Base-by-base conservation (phyloP, 192 early-diverging fungal genomes). In the Entomortierella beljakovae region DNA sequence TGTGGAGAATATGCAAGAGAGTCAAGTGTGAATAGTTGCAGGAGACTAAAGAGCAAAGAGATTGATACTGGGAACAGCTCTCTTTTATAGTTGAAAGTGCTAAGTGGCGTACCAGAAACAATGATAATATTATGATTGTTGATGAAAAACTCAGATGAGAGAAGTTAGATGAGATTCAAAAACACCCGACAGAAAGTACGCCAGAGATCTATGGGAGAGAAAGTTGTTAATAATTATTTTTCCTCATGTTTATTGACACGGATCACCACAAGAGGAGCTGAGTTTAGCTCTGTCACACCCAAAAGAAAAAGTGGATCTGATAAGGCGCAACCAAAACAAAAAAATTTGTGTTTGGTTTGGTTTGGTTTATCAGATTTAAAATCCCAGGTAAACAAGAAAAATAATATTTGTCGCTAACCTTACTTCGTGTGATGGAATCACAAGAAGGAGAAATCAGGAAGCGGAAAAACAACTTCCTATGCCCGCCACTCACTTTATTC, bases 371-470 rank as follows among this genome's bases (percentile, higher is more conserved):
- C 52, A 28, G 52, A 54, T 54, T 54, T 18, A 28, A 32, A 26
- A 28, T 54, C 25, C 50, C 52, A 23, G 52, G 52, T 54, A 54
- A 54, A 54, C 25, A 54, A 18, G 52, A 54, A 54, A 32, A 54
- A 8, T 28, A 6, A 54, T 54, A n/a, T 61, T 16, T 61, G 60
- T 5, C 23, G 29, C 23, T 29, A 62, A 16, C n/a, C 46, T n/a
- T n/a, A n/a, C n/a, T n/a, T n/a, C n/a, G n/a, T n/a, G n/a, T n/a
- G 48, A 33, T 51, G 6, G 61, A 62, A 51, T 33, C 13, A 38
- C 43, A 62, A 32, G 46, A 62, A 61, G 16, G 18, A 31, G 43
- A 28, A 31, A 32, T 20, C 3, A n/a, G 29, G 52, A 25, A 28
- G 52, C 11, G 52, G 26, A 54, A 7, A 9, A 54, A 54, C 6